Evolutionary conservation across 768 basidiomycete species (phyloP).

Genomic region (Boletus rubescentipes): DNA sequence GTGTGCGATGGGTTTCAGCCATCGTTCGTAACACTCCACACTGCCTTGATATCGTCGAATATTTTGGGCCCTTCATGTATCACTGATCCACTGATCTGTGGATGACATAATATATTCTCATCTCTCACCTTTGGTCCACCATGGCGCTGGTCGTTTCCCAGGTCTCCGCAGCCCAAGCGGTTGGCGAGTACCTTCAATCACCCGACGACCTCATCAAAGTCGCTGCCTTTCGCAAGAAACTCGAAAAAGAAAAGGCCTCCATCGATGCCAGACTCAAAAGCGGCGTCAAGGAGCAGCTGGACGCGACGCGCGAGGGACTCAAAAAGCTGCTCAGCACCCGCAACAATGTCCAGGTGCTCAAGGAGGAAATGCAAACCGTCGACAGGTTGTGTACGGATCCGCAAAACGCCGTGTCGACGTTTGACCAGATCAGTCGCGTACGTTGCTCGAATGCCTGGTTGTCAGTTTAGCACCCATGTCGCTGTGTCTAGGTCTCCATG

Average conservation of each 20-base stretch:
- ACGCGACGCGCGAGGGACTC: slow-evolving; percentile 85
- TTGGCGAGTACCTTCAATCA: slow-evolving; percentile 88
- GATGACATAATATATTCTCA: too few species aligned
- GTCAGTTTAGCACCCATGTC: background rate
- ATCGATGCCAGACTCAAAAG: slow-evolving; percentile 88
- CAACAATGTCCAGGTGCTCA: slow-evolving; percentile 74
- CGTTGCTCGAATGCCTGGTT: slow-evolving; percentile 27
- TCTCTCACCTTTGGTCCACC: background rate
- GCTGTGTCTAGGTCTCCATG: slow-evolving; percentile 82
- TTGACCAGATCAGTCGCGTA: slow-evolving; percentile 95
- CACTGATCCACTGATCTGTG: too few species aligned
- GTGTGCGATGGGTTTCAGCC: too few species aligned
- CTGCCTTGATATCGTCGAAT: too few species aligned
- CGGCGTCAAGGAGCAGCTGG: slow-evolving; percentile 91
- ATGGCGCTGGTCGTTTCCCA: slow-evolving; percentile 47
- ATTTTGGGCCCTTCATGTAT: too few species aligned
- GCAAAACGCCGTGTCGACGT: slow-evolving; percentile 74
- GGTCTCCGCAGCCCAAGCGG: slow-evolving; percentile 80
- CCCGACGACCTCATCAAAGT: slow-evolving; percentile 93
- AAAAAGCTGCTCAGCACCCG: slow-evolving; percentile 77
- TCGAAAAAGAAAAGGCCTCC: slow-evolving; percentile 95
- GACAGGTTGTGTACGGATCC: slow-evolving; percentile 79
- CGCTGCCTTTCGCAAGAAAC: slow-evolving; percentile 84
- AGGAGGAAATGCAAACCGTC: slow-evolving; percentile 82
- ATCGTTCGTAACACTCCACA: too few species aligned